These are phyloP conservation scores for Rhododendron ovatum DNA, from an alignment of 148 eudicot species.

Conservation along the genomic window DNA sequence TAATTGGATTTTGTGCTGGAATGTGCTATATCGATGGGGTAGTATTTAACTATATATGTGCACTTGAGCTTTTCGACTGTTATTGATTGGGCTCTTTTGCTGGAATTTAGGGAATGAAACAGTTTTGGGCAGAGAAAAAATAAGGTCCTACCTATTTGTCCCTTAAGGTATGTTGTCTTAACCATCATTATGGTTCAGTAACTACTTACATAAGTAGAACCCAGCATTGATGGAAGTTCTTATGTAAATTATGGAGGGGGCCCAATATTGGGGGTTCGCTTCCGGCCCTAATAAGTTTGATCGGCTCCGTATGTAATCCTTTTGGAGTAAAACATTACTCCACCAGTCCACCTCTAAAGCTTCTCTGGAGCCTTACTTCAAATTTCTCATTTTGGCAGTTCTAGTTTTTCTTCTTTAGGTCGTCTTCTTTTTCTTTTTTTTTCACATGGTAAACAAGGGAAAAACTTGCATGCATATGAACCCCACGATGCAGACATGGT, in stretches of 20 bases:
- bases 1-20: neutral
- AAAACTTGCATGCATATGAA: neutral
- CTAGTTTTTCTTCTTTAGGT: neutral
- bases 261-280: no score
- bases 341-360: neutral
- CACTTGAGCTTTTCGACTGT: neutral
- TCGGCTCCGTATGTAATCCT: neutral
- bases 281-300: no score
- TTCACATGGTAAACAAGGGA: neutral
- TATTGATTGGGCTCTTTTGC: neutral
- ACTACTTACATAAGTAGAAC: neutral
- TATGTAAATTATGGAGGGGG: no score
- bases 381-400: neutral
- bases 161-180: neutral
- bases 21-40: neutral
- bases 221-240: neutral
- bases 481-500: neutral
- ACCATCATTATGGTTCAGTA: neutral
- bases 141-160: neutral
- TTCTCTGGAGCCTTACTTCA: neutral
- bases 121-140: neutral
- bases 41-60: neutral
- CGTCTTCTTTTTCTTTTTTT: no score
- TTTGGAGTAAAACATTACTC: neutral
- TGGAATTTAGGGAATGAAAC: neutral